Evolutionary conservation across 345 rosid species (phyloP), one percentile per base, ranked within the genome.

Genomic region (Linum lewisii): DNA sequence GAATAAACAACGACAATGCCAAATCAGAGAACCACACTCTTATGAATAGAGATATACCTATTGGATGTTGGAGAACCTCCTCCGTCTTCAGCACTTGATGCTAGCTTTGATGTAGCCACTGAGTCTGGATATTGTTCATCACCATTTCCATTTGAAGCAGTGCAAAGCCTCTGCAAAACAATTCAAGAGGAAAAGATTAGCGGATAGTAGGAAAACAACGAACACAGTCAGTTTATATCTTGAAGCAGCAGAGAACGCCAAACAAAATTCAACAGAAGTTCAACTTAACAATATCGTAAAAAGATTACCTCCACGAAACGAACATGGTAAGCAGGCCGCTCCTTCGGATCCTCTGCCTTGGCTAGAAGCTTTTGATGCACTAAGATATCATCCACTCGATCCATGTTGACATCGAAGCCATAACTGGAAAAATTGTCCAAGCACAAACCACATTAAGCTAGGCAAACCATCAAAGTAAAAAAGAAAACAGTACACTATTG

Each of bases 341-440:
- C 75, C 67, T 77, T 74, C 38, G 87, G 87, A 62, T 83, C 83
- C 69, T 74, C 75, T 20, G 89, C 94, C 65, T 59, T 62, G 21
- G 67, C 79, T 61, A 86, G 87, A 54, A 86, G 85, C 57, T 54
- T 79, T 52, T 57, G 67, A 69, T 86, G 94, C 49, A 86, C 54
- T 61, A 86, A 37, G 45, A 86, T 78, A 70, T 86, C 94, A 22
- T 83, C 85, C 63, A 70, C 84, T 73, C 74, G 77, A 63, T 81
- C 94, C 80, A 85, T 63, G 71, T 85, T 81, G 70, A 85, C 78
- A 68, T 86, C 89, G 57, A 78, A 80, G 23, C 72, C 78, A 69
- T 86, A 86, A 67, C 93, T 86, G 80, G 80, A 29, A 60, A 22
- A 62, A 16, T 4, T n/a, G 47, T 18, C 7, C 26, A 34, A 54